Conservation (phyloP, 768 basidiomycete genomes). For the Boletus speciosus region DNA sequence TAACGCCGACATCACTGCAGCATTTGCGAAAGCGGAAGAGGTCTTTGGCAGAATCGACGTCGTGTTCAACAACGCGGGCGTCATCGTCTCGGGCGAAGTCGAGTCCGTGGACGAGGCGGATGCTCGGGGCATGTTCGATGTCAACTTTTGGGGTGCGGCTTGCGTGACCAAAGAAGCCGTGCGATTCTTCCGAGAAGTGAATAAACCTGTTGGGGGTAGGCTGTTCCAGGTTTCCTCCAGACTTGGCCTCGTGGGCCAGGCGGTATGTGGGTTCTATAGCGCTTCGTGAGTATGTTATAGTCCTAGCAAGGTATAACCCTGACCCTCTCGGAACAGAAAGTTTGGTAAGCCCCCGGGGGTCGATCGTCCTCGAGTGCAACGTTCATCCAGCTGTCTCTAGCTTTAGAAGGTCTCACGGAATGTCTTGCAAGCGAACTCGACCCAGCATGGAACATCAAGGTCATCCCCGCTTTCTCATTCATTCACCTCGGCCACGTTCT, state of each 20-base stretch:
- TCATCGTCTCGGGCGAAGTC: conserved; percentile 30
- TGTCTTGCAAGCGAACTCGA: conserved; percentile 9
- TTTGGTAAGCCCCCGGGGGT: conserved; percentile 7
- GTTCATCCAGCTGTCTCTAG: conserved; percentile 3
- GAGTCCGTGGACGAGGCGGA: conserved; percentile 32
- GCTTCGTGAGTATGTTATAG: conserved; percentile 22
- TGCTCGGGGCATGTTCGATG: conserved; percentile 36
- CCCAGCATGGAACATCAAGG: conserved; percentile 20
- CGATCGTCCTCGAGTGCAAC: background rate
- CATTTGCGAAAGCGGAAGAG: conserved; percentile 25
- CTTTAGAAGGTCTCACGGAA: conserved; percentile 17
- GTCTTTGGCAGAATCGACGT: conserved; percentile 36
- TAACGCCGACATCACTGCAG: conserved; percentile 19
- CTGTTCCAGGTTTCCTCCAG: conserved; percentile 39
- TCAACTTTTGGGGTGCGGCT: conserved; percentile 35
- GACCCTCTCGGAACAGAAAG: conserved; percentile 4
- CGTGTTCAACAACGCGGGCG: conserved; percentile 37
- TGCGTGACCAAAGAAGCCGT: conserved; percentile 31
- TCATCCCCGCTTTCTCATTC: background rate
- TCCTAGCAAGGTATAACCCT: background rate
- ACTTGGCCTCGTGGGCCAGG: conserved; percentile 25
- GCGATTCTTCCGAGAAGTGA: conserved; percentile 36
- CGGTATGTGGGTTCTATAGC: conserved; percentile 19
- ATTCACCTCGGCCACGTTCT: background rate
- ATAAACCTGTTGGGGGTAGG: conserved; percentile 36